Evolutionary conservation across 225 moss, liverwort and hornwort species (phyloP).

Genomic region (Pleurozium schreberi): DNA sequence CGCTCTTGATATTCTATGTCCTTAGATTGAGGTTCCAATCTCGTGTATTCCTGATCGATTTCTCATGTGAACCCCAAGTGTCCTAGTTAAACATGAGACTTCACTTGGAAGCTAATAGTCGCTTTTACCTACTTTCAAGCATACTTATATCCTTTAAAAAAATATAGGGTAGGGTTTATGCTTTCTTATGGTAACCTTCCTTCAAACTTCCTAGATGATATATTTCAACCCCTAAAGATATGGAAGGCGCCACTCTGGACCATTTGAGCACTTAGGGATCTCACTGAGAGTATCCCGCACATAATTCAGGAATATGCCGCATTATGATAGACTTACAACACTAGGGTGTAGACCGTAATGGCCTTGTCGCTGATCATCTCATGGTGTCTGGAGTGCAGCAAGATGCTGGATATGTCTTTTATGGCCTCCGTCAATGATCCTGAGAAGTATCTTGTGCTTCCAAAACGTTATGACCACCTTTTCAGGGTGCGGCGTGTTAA

Average conservation of each 20-base stretch:
- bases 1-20: not conserved
- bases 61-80: not conserved
- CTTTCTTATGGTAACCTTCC: not conserved
- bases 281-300: not conserved
- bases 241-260: not conserved
- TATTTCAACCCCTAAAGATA: not conserved
- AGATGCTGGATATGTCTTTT: conserved; percentile 70
- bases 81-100: too few relatives aligned
- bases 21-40: not conserved
- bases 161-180: not conserved
- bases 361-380: not conserved
- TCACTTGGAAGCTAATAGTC: not conserved
- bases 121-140: not conserved
- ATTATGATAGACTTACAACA: not conserved
- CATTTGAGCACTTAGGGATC: not conserved
- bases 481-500: conserved; percentile 82
- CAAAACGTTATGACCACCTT: conserved; percentile 79
- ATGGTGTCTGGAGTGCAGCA: conserved; percentile 34
- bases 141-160: not conserved
- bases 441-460: conserved; percentile 64
- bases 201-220: not conserved
- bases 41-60: not conserved
- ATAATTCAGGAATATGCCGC: not conserved
- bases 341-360: not conserved
- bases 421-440: conserved; percentile 44